phyloP scores from a whole-genome alignment of 192 early-diverging fungal species.

The Pilaira anomala region DNA sequence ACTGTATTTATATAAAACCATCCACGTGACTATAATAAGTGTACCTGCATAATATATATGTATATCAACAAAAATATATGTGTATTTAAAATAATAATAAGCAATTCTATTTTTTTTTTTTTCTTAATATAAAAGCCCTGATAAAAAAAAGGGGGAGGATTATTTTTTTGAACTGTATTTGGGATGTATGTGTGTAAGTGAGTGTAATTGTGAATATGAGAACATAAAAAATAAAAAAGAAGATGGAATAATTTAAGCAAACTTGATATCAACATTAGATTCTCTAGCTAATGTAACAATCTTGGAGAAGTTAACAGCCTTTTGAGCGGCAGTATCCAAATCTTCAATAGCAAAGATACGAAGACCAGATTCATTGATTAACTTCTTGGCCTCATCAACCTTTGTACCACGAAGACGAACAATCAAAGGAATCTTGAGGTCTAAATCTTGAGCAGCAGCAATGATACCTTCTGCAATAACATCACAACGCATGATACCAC shows the following conservation, averaged over 20 bases:
- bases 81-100: too few relatives aligned
- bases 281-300: conserved; percentile 77
- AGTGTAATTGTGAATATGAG: too few relatives aligned
- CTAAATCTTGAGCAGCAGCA: conserved; percentile 86
- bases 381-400: conserved; percentile 35
- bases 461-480: conserved; percentile 98
- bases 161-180: too few relatives aligned
- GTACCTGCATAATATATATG: too few relatives aligned
- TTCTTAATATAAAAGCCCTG: too few relatives aligned
- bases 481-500: conserved; percentile 99
- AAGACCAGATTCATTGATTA: conserved; percentile 85
- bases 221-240: too few relatives aligned
- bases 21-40: too few relatives aligned
- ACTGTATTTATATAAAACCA: too few relatives aligned
- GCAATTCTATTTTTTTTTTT: too few relatives aligned
- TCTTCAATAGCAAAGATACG: conserved; percentile 92
- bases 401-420: conserved; percentile 92
- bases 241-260: conserved; percentile 49
- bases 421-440: conserved; percentile 91
- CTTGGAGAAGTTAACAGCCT: conserved; percentile 80
- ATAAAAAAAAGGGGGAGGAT: too few relatives aligned
- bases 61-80: too few relatives aligned
- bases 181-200: too few relatives aligned
- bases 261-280: conserved; percentile 71
- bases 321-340: conserved; percentile 90